Percentiles rank a stretch among this genome's conserved stretches.
These are phyloP conservation scores for Pelargonium nanum DNA, from an alignment of 345 rosid species.

Conservation along the genomic window DNA sequence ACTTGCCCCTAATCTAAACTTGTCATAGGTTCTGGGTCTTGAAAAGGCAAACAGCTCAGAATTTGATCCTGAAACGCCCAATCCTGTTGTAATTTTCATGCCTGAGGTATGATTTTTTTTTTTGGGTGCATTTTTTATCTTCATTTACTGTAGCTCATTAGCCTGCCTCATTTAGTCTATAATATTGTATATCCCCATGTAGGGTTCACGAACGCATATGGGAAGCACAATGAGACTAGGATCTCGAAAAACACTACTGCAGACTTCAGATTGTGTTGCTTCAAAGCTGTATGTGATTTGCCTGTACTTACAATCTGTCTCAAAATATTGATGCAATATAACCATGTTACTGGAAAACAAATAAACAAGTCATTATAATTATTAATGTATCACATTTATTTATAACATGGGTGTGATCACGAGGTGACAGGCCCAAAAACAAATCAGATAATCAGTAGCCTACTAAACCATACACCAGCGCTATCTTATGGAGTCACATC, in stretches of 20 bases:
- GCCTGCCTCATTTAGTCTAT: conserved; percentile 2
- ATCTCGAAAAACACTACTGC: conserved; percentile 70
- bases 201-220: conserved; percentile 98
- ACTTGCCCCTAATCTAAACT: conserved; percentile 5
- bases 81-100: conserved; percentile 88
- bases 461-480: too few relatives aligned
- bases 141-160: not conserved
- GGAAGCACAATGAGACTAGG: conserved; percentile 99
- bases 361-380: not conserved
- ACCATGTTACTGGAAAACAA: not conserved
- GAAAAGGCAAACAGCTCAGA: conserved; percentile 77
- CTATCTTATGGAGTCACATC: too few relatives aligned
- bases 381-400: too few relatives aligned
- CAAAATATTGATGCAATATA: too few relatives aligned
- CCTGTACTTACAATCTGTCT: conserved; percentile 1
- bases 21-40: conserved; percentile 62
- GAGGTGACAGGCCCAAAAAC: too few relatives aligned
- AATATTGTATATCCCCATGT: conserved; percentile 4
- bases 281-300: conserved; percentile 59
- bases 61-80: conserved; percentile 64
- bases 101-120: conserved; percentile 56
- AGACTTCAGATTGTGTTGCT: conserved; percentile 58
- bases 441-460: too few relatives aligned
- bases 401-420: too few relatives aligned
- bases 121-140: not conserved